Evolutionary conservation across 768 basidiomycete species (phyloP), one percentile per base, ranked within the genome.

Genomic region (Boletus rubroflammeus): DNA sequence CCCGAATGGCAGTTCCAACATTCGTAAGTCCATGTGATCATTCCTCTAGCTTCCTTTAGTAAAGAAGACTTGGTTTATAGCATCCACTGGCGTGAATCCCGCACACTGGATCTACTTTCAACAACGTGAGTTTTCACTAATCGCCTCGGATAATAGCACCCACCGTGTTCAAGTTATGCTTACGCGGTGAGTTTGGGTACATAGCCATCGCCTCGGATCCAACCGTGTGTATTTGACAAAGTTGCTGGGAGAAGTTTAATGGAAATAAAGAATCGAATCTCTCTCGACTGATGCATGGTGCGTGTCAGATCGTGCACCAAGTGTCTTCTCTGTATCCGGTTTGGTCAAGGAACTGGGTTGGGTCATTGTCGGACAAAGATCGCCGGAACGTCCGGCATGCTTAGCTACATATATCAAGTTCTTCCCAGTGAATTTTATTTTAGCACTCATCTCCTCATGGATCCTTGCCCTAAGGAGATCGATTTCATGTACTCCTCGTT

Each of bases 71-170:
- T 34, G 54, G 11, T 14, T 38, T 26, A 17, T 42, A 80, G 80
- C 72, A 17, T 77, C 79, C 13, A 77, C 70, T 14, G 78, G 78
- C 29, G 75, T 78, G 53, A 80, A 78, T 52, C 67, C 67, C 5
- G 71, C 75, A n/a, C 80, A 81, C 47, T 56, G 72, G 43, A 44
- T 74, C 14, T 80, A 81, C 57, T 80, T 81, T 56, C 69, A 62
- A 10, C 76, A 79, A 66, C 64, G 79, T 80, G 52, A 60, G 68
- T 58, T 51, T 51, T 25, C 28, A 45, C 23, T 10, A 5, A 28
- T 52, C 31, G 26, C 38, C 38, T 53, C 15, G 29, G 32, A 40
- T 49, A 32, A 40, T 49, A 32, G 25, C 36, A 6, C 48, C 28
- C 14, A 32, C 9, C 38, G 15, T 19, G n/a, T 39, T 21, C 21